Base-by-base conservation (phyloP, 495 filamentous ascomycete species). In the Podospora sp. region DNA sequence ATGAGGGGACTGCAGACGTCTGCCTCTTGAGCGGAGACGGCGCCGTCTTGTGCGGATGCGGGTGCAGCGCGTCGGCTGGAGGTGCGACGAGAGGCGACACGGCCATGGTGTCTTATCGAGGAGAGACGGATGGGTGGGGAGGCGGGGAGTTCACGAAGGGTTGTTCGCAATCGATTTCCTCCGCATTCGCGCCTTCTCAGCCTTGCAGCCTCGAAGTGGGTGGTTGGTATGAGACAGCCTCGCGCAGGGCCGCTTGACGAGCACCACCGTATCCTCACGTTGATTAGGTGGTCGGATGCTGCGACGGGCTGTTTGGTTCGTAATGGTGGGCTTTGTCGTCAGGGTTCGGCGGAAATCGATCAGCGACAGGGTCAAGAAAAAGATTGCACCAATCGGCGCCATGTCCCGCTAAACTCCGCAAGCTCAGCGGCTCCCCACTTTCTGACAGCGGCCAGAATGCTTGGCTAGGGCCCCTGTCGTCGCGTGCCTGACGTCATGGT, bases 71-170 rank as follows among this genome's bases (percentile, higher is more conserved):
- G 33, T 74, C 72, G 50, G 65, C 64, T 21, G 73, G 61, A 14
- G 66, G 62, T 29, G 60, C 62, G 50, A 75, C 65, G 29, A 76
- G 70, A 5, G 75, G 73, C 14, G 75, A 77, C 24, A 61, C 71
- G 52, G 70, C 71, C 74, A 91, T 88, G 11, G 35, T 68, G 29
- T 35, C 21, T n/a, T 36, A 51, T 27, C 57, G 21, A 40, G 16
- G 29, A 22, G n/a, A 27, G 52, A 24, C 24, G 52, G 52, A 24
- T 6, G 52, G n/a, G 24, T 7, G 24, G 52, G 20, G 2, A n/a
- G 24, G 49, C 2, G 5, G 20, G 6, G 52, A 22, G 20, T 46
- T 46, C 40, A 46, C 14, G n/a, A 20, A 22, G 52, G 7, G 24
- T 22, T 2, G 52, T 11, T 26, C 11, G 2, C 20, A 55, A 14